Evolutionary conservation across 169 alveolate species (phyloP).

Genomic region (Ichthyophthirius multifiliis): DNA sequence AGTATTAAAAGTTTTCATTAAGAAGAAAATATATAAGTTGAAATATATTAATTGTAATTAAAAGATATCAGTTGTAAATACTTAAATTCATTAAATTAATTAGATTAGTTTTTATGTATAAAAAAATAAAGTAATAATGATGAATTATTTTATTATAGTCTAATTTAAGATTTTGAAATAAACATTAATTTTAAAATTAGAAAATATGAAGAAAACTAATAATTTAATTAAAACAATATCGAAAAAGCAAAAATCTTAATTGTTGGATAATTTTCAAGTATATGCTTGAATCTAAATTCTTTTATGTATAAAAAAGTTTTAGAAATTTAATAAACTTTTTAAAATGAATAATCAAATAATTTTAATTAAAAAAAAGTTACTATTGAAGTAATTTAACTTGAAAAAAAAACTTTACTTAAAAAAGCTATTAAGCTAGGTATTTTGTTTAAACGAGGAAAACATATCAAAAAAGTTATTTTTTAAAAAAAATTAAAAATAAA

Average conservation of each 20-base stretch:
- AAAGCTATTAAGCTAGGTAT: conserved; percentile 24
- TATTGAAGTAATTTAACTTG: conserved; percentile 13
- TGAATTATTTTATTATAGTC: too few species aligned
- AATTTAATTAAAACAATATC: too few species aligned
- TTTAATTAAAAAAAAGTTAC: background rate
- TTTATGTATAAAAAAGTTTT: background rate
- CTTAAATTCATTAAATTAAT: background rate
- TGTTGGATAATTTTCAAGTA: conserved; percentile 8
- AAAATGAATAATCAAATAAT: too few species aligned
- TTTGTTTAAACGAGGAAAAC: conserved; percentile 20
- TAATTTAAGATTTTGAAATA: too few species aligned
- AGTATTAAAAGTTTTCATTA: conserved; percentile 12
- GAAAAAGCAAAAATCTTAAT: background rate
- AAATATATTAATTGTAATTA: background rate
- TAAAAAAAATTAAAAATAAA: too few species aligned
- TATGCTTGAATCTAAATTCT: background rate
- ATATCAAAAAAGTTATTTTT: background rate
- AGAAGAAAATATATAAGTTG: background rate
- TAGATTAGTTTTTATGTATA: background rate
- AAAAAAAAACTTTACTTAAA: conserved; percentile 17
- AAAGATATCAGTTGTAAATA: background rate
- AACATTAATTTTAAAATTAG: too few species aligned
- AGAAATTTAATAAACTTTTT: conserved; percentile 15
- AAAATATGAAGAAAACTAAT: too few species aligned
- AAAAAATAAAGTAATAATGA: too few species aligned